These are phyloP conservation scores for Lactarius psammicola DNA, from an alignment of 768 basidiomycete genomes.

Conservation along the genomic window DNA sequence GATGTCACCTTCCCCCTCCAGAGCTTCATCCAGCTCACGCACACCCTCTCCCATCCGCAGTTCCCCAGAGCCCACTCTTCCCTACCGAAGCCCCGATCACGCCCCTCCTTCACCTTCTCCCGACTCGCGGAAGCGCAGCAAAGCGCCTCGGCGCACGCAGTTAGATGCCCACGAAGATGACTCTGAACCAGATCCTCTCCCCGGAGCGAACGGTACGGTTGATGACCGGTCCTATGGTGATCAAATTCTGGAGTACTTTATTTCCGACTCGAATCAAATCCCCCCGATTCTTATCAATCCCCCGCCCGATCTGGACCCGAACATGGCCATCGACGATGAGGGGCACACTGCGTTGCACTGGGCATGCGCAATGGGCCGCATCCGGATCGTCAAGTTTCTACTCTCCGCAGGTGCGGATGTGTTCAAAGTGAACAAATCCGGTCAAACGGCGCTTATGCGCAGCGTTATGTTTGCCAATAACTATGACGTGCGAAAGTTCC, in stretches of 20 bases:
- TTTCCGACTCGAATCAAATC: slow-evolving; percentile 92
- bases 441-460: slow-evolving; percentile 97
- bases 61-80: slow-evolving; percentile 49
- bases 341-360: slow-evolving; percentile 96
- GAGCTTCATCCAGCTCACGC: slow-evolving; percentile 82
- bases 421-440: slow-evolving; percentile 93
- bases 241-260: slow-evolving; percentile 97
- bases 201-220: slow-evolving; percentile 42
- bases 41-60: slow-evolving; percentile 87
- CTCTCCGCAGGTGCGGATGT: slow-evolving; percentile 94
- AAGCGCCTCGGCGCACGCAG: slow-evolving; percentile 46
- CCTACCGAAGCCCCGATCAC: slow-evolving; percentile 41
- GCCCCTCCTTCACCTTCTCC: slow-evolving; percentile 39
- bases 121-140: slow-evolving; percentile 43
- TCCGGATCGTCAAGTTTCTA: slow-evolving; percentile 91
- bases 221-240: slow-evolving; percentile 83
- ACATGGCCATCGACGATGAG: slow-evolving; percentile 97
- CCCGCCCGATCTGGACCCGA: slow-evolving; percentile 89
- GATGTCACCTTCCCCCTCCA: slow-evolving; percentile 87
- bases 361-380: slow-evolving; percentile 98
- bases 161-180: slow-evolving; percentile 41
- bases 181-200: slow-evolving; percentile 45
- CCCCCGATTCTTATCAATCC: slow-evolving; percentile 85
- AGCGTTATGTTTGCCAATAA: slow-evolving; percentile 99
- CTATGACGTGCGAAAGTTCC: slow-evolving; percentile 98